Evolutionary conservation across 2,329 filamentous ascomycete species (phyloP).

Genomic region (Fusarium temperatum): DNA sequence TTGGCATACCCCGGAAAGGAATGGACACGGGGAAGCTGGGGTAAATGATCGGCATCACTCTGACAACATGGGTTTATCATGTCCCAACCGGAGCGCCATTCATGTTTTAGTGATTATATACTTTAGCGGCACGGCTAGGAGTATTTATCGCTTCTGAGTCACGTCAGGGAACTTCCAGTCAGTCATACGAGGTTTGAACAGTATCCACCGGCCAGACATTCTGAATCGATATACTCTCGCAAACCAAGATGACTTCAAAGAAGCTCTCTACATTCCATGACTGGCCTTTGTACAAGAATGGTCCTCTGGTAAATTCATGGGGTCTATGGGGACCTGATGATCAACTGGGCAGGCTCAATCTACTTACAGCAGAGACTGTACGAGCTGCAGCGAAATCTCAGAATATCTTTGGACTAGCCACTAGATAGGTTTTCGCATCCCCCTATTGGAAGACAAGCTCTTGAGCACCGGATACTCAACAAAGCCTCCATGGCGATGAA

Average conservation of each 20-base stretch:
- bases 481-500: not conserved
- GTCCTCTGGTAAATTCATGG: not conserved
- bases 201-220: not conserved
- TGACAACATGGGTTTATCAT: too few species aligned
- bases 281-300: not conserved
- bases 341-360: not conserved
- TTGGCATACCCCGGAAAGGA: not conserved
- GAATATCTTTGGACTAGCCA: not conserved
- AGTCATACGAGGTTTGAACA: not conserved
- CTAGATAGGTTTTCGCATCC: not conserved
- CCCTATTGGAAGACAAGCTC: not conserved
- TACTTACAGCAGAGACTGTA: not conserved
- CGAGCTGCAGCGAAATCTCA: too few species aligned
- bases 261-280: not conserved
- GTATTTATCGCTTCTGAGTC: not conserved
- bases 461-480: not conserved
- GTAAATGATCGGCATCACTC: not conserved
- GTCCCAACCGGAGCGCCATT: not conserved
- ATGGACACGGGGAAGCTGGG: not conserved
- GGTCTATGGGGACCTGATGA: not conserved
- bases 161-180: not conserved
- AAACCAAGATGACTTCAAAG: not conserved
- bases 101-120: not conserved
- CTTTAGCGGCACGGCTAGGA: not conserved
- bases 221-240: not conserved